These are phyloP conservation scores for Calonectria henricotiae DNA, from an alignment of 2,329 filamentous ascomycete species.

Conservation along the genomic window DNA sequence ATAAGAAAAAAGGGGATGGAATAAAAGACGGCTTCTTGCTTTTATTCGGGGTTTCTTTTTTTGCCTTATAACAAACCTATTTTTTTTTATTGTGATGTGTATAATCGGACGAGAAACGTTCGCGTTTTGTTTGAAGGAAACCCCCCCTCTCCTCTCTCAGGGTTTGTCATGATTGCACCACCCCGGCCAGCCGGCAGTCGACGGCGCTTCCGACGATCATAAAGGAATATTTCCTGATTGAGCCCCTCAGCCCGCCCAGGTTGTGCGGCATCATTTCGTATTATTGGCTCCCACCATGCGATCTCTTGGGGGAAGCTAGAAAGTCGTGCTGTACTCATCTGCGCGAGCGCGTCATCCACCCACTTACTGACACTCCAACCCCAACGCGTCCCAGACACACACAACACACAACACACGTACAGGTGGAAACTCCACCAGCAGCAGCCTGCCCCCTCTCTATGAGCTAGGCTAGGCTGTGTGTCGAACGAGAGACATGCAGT, in stretches of 20 bases:
- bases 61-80: not conserved
- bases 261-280: slow-evolving; percentile 15
- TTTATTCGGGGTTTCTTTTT: too few species aligned
- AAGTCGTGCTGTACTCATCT: slow-evolving; percentile 13
- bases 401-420: not conserved
- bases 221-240: slow-evolving; percentile 25
- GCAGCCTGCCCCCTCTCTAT: not conserved
- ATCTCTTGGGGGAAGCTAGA: slow-evolving; percentile 7
- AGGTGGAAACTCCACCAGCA: slow-evolving; percentile 25
- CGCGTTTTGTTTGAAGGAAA: slow-evolving; percentile 8
- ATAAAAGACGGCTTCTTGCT: not conserved
- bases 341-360: slow-evolving; percentile 29
- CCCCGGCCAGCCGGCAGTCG: slow-evolving; percentile 14
- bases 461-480: not conserved
- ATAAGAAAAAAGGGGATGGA: not conserved
- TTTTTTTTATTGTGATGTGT: not conserved
- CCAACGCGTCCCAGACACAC: slow-evolving; percentile 32
- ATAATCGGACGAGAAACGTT: not conserved
- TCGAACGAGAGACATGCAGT: not conserved
- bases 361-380: slow-evolving; percentile 24
- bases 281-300: slow-evolving; percentile 27
- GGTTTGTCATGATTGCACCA: slow-evolving; percentile 24
- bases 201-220: slow-evolving; percentile 14
- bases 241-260: slow-evolving; percentile 30
- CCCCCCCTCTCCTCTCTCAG: not conserved